phyloP scores from a whole-genome alignment of 768 basidiomycete species.

The Suillus discolor region DNA sequence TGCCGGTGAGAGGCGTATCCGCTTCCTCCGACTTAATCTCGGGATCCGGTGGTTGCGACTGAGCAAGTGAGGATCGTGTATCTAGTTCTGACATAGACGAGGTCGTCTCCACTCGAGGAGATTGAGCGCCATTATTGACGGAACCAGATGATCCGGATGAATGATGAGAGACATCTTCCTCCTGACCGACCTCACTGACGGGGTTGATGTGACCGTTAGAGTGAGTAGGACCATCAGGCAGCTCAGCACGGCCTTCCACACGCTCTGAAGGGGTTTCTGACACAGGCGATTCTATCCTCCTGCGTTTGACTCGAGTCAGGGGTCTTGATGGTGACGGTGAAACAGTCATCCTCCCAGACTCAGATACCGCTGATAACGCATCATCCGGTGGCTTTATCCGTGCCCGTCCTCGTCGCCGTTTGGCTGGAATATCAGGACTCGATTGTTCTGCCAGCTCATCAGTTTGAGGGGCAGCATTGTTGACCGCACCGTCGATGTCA shows the following conservation, averaged over 20 bases:
- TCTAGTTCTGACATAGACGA: slow-evolving; percentile 7
- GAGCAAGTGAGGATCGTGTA: slow-evolving; percentile 1
- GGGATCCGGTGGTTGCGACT: slow-evolving; percentile 16
- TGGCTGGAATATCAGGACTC: slow-evolving; percentile 19
- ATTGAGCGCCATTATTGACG: neutral
- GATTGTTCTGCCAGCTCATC: slow-evolving; percentile 10
- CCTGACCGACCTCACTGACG: slow-evolving; percentile 20
- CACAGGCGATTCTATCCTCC: slow-evolving; percentile 44
- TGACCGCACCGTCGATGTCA: slow-evolving; percentile 14
- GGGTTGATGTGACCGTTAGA: slow-evolving; percentile 15
- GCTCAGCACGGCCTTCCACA: slow-evolving; percentile 11
- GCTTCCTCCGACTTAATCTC: slow-evolving; percentile 56
- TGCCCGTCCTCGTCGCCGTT: slow-evolving; percentile 37
- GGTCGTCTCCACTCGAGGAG: neutral
- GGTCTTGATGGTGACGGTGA: slow-evolving; percentile 20
- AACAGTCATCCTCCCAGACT: slow-evolving; percentile 8
- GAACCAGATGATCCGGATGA: neutral
- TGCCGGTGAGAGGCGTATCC: slow-evolving; percentile 51
- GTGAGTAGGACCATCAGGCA: slow-evolving; percentile 5
- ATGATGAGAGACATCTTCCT: slow-evolving; percentile 6
- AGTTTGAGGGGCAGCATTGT: slow-evolving; percentile 13
- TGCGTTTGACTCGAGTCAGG: slow-evolving; percentile 44
- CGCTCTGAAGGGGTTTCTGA: slow-evolving; percentile 13
- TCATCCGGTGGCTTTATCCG: slow-evolving; percentile 23
- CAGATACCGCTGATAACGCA: neutral